Evolutionary conservation across 2,329 filamentous ascomycete genomes (phyloP), one percentile per base, ranked within the genome.

Genomic region (Aaosphaeria pasadenensis): DNA sequence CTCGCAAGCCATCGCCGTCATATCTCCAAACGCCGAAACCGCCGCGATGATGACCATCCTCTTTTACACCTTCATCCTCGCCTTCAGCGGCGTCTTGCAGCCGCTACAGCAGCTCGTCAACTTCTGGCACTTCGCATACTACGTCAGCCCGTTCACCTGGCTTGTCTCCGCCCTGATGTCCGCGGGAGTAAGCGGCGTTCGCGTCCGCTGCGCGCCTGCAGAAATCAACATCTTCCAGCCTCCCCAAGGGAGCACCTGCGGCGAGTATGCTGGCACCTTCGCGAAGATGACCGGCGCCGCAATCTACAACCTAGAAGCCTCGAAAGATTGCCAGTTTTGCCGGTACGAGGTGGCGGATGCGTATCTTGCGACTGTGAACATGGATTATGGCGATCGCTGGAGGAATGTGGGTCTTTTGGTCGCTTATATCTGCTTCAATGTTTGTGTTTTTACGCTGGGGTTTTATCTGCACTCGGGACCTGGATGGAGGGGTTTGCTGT

Each of bases 41-140:
- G 87, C 82, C 43, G 85, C 82, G 43, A 87, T 89, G 52, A 89
- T 85, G 64, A 80, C 84, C 46, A 39, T 45, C 45, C 38, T 51
- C 3, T 45, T 46, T 42, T 43, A 39, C 31, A 45, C 43, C 5
- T 35, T 49, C 17, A 42, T 48, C 36, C 88, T 94, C 92, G 63
- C 74, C 90, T 51, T 51, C 30, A 29, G 46, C 35, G 49, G 49
- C 75, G 84, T 91, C 43, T 77, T 92, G 51, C 82, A 82, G 38
- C 72, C 74, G 5, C 83, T 84, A 0, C 66, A 71, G 5, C 69
- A 71, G 2, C 77, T 91, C 13, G 86, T 87, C 0, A 74, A 79
- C 3, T 89, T 90, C 76, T 91, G 87, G 86, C 82, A 84, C 55
- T 89, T 88, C 75, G 87, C 89, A 83, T 91, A 91, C 68, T 81